phyloP scores from a whole-genome alignment of 2,329 filamentous ascomycete species.

The Neonectria ditissima region DNA sequence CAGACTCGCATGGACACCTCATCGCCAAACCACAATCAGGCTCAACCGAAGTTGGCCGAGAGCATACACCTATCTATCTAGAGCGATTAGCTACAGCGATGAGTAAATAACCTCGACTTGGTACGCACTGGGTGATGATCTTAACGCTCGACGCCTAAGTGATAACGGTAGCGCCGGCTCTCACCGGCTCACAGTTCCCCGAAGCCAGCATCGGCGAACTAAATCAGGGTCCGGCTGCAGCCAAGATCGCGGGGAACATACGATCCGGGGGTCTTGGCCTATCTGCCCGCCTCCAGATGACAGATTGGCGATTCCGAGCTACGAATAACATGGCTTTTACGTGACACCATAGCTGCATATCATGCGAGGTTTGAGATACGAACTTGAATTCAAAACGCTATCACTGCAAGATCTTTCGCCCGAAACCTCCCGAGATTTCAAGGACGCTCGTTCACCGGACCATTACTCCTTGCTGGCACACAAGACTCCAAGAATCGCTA shows the following conservation, averaged over 20 bases:
- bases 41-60: no score
- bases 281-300: neutral
- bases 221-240: neutral
- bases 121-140: no score
- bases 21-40: no score
- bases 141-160: neutral
- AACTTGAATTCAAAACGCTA: neutral
- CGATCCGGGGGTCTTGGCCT: neutral
- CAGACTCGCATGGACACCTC: no score
- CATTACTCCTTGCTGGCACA: neutral
- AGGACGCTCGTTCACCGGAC: neutral
- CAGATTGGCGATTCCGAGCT: neutral
- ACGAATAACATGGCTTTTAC: neutral
- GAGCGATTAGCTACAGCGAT: neutral
- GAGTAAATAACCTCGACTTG: no score
- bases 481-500: neutral
- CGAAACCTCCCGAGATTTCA: neutral
- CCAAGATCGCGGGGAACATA: neutral
- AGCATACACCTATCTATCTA: no score
- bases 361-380: neutral
- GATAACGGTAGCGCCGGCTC: neutral
- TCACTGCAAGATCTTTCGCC: neutral
- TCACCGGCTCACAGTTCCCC: neutral
- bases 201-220: neutral
- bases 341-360: neutral